These are phyloP conservation scores for Heterobasidion parviporum DNA, from an alignment of 1,284 basidiomycete species.

Conservation along the genomic window DNA sequence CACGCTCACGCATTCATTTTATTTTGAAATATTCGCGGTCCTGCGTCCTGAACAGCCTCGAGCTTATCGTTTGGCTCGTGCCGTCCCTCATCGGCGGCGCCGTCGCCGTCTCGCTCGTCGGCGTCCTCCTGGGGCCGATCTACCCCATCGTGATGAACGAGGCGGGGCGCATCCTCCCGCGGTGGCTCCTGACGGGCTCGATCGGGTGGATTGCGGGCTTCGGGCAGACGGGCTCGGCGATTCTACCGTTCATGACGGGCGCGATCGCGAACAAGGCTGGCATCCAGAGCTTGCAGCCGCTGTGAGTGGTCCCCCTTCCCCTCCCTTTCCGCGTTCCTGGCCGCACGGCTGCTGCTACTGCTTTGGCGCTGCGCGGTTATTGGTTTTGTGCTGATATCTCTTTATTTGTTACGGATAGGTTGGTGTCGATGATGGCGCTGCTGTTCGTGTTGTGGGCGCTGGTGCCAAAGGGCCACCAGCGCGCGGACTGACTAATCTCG, in stretches of 20 bases:
- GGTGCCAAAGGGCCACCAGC: constrained; percentile 21
- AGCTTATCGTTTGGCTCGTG: constrained; percentile 52
- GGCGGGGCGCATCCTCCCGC: constrained; percentile 36
- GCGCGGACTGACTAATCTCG: constrained; percentile 4
- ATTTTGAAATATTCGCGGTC: neutral
- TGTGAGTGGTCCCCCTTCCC: constrained; percentile 30
- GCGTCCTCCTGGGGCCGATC: constrained; percentile 42
- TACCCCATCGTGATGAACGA: constrained; percentile 49
- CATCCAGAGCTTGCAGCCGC: constrained; percentile 44
- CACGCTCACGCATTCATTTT: neutral
- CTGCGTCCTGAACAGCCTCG: constrained; percentile 24
- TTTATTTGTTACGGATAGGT: constrained; percentile 16
- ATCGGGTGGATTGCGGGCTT: constrained; percentile 51
- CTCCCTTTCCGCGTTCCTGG: neutral
- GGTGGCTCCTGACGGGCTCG: constrained; percentile 40
- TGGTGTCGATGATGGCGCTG: constrained; percentile 35
- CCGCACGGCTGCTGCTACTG: neutral
- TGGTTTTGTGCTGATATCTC: neutral
- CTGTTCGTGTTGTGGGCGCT: constrained; percentile 36
- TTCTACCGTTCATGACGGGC: constrained; percentile 50
- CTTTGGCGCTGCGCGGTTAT: neutral
- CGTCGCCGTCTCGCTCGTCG: constrained; percentile 45
- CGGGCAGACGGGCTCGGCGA: constrained; percentile 43
- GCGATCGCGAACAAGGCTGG: constrained; percentile 40
- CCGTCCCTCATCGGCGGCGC: constrained; percentile 45